A percentile compares a stretch with the other conserved stretches of the same genome.
These are phyloP conservation scores for Erigeron philadelphicus DNA, from an alignment of 140 eudicot genomes.

Conservation along the genomic window DNA sequence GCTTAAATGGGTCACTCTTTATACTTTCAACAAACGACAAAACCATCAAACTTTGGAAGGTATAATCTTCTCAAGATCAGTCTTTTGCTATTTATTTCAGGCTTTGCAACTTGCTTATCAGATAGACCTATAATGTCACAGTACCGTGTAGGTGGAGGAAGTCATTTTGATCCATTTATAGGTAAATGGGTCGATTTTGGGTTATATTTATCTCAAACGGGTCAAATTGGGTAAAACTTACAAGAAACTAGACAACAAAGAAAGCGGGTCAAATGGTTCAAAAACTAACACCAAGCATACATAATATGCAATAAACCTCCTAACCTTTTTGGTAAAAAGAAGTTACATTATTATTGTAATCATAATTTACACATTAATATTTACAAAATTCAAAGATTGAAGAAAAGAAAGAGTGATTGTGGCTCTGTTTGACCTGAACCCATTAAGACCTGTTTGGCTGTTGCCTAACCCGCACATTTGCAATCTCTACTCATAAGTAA, in stretches of 20 bases:
- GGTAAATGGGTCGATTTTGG: no score
- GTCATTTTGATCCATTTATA: neutral
- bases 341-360: neutral
- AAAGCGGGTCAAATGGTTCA: neutral
- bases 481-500: neutral
- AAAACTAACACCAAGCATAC: neutral
- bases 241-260: neutral
- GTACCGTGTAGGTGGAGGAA: neutral
- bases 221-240: neutral
- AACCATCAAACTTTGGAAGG: conserved; percentile 91
- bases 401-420: neutral
- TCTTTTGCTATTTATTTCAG: neutral
- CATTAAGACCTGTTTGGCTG: neutral
- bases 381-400: neutral
- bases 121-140: neutral
- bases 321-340: neutral
- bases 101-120: neutral
- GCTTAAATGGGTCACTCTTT: conserved; percentile 55
- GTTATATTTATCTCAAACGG: neutral
- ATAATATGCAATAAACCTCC: neutral
- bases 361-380: neutral
- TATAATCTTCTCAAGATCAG: conserved; percentile 33
- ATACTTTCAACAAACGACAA: conserved; percentile 79
- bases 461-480: neutral
- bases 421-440: neutral